Conservation (phyloP, 73 alveolate genomes). For the Blepharisma japonicum region DNA sequence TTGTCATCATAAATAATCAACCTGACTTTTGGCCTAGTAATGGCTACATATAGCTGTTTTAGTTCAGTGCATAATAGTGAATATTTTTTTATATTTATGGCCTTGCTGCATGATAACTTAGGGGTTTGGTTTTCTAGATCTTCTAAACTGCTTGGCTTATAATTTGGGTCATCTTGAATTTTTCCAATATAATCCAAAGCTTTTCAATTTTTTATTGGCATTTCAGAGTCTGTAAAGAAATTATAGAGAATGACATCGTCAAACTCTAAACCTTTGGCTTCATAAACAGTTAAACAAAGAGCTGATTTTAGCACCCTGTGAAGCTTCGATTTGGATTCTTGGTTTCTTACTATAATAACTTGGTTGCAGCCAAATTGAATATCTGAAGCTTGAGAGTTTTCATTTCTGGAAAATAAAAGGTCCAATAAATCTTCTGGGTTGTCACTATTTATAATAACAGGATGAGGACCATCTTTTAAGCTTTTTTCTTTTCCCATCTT, state of each 20-base stretch:
- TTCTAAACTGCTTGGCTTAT: conserved; percentile 20
- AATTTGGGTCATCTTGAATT: not conserved
- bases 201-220: conserved; percentile 45
- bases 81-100: conserved; percentile 33
- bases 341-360: conserved; percentile 71
- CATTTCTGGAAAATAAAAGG: conserved; percentile 17
- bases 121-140: not conserved
- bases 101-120: conserved; percentile 24
- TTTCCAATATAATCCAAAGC: not conserved
- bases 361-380: conserved; percentile 74
- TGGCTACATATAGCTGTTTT: conserved; percentile 58
- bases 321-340: conserved; percentile 56
- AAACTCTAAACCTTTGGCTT: conserved; percentile 80
- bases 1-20: conserved; percentile 52
- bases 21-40: conserved; percentile 63
- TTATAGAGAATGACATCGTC: conserved; percentile 77
- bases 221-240: conserved; percentile 57
- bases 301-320: conserved; percentile 57
- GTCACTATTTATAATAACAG: conserved; percentile 21
- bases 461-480: conserved; percentile 32
- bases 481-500: conserved; percentile 26
- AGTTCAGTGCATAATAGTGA: conserved; percentile 50
- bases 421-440: not conserved
- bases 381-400: conserved; percentile 13
- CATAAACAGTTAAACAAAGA: conserved; percentile 76